Evolutionary conservation across 1,284 basidiomycete species (phyloP).

Genomic region (Cryptococcus sp.): DNA sequence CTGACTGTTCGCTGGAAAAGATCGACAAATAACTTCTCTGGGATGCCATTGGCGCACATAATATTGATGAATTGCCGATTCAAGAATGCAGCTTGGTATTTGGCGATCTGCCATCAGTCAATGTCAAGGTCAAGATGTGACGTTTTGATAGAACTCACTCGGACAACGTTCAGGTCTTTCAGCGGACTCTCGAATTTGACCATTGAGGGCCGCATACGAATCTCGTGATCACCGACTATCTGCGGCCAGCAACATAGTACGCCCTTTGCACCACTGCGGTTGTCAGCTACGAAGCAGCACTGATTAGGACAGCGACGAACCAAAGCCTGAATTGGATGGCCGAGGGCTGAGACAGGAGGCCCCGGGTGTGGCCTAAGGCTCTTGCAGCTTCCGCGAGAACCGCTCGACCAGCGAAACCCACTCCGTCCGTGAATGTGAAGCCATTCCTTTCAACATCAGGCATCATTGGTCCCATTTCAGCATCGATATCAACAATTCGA

Average conservation of each 20-base stretch:
- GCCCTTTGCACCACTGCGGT: constrained; percentile 44
- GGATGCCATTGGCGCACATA: constrained; percentile 42
- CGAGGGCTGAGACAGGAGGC: constrained; percentile 31
- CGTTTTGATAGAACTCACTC: constrained; percentile 22
- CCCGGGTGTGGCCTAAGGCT: constrained; percentile 28
- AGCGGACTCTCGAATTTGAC: constrained; percentile 42
- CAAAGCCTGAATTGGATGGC: constrained; percentile 47
- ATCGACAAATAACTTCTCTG: constrained; percentile 31
- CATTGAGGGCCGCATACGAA: constrained; percentile 38
- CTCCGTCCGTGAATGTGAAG: constrained; percentile 45
- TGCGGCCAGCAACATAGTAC: constrained; percentile 43
- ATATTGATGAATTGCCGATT: constrained; percentile 49
- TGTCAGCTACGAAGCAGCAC: constrained; percentile 3
- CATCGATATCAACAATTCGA: constrained; percentile 29
- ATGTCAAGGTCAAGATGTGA: too few relatives aligned
- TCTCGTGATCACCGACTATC: constrained; percentile 22
- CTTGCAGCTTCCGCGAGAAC: constrained; percentile 37
- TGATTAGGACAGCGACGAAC: constrained; percentile 14
- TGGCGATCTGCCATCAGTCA: constrained; percentile 31
- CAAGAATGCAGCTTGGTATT: constrained; percentile 44
- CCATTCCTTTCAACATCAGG: constrained; percentile 27
- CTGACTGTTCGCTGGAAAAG: constrained; percentile 35
- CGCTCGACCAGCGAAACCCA: constrained; percentile 34
- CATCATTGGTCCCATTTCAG: constrained; percentile 19
- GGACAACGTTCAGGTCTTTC: constrained; percentile 37